phyloP scores from a whole-genome alignment of 1,284 basidiomycete species.

The Sutorius eximius region DNA sequence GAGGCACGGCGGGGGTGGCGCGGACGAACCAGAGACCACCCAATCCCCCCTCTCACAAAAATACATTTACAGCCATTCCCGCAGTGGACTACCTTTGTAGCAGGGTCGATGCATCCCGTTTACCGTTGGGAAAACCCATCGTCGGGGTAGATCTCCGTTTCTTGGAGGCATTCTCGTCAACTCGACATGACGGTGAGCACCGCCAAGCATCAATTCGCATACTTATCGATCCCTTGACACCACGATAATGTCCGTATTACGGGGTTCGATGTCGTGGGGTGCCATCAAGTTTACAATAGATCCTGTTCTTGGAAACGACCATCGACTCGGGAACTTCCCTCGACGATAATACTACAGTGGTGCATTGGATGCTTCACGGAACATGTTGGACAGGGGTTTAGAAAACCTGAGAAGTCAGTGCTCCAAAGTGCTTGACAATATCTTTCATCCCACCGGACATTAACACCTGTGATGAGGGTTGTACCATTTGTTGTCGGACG shows the following conservation, averaged over 20 bases:
- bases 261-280: background rate
- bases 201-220: background rate
- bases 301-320: background rate
- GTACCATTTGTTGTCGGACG: background rate
- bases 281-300: background rate
- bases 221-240: background rate
- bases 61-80: background rate
- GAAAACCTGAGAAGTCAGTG: background rate
- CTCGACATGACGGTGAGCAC: background rate
- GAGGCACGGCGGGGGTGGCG: constrained; percentile 5
- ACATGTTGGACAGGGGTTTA: background rate
- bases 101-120: background rate
- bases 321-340: background rate
- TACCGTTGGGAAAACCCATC: background rate
- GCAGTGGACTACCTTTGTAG: background rate
- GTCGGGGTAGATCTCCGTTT: background rate
- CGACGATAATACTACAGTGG: too few species aligned
- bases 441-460: background rate
- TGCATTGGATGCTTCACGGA: too few species aligned
- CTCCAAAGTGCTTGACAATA: background rate
- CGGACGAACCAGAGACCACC: background rate
- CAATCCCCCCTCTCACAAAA: background rate
- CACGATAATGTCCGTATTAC: constrained; percentile 6
- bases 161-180: background rate
- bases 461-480: background rate